Evolutionary conservation across 345 rosid species (phyloP).

Genomic region (Arabidopsis suecica): DNA sequence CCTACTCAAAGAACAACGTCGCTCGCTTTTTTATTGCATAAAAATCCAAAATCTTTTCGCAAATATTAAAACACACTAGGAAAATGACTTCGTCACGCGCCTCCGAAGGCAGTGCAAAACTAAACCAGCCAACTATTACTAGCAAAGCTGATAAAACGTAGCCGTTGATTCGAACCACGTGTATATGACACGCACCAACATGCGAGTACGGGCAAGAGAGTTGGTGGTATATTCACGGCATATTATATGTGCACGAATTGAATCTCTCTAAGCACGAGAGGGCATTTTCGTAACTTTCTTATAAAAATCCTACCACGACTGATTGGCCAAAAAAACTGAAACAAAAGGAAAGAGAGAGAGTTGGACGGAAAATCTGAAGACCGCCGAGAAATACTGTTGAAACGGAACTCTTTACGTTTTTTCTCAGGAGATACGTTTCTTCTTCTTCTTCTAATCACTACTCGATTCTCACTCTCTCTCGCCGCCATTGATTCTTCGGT

Average conservation of each 20-base stretch:
- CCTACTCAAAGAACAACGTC: slow-evolving; percentile 3
- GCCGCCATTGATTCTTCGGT: neutral
- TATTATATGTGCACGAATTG: slow-evolving; percentile 9
- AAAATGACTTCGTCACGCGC: slow-evolving; percentile 12
- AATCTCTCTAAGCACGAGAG: neutral
- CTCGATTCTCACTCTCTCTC: slow-evolving; percentile 13
- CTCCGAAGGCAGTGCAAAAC: neutral
- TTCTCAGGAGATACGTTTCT: slow-evolving; percentile 15
- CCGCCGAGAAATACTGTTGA: slow-evolving; percentile 22
- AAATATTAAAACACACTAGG: slow-evolving; percentile 1
- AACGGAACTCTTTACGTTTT: slow-evolving; percentile 12
- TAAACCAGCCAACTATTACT: neutral
- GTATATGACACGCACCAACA: neutral
- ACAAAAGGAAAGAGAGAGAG: slow-evolving; percentile 1
- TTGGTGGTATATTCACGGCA: slow-evolving; percentile 28
- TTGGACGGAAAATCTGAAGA: slow-evolving; percentile 23
- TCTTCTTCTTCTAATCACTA: neutral
- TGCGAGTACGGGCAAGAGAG: slow-evolving; percentile 8
- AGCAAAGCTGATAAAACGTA: neutral
- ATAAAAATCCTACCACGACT: slow-evolving; percentile 8
- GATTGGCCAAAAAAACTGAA: neutral
- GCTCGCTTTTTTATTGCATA: neutral
- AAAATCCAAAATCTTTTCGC: neutral
- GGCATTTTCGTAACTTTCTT: slow-evolving; percentile 10
- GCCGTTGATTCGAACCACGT: neutral